Conservation (phyloP, 257 asterid genomes). For the Coffea canephora region DNA sequence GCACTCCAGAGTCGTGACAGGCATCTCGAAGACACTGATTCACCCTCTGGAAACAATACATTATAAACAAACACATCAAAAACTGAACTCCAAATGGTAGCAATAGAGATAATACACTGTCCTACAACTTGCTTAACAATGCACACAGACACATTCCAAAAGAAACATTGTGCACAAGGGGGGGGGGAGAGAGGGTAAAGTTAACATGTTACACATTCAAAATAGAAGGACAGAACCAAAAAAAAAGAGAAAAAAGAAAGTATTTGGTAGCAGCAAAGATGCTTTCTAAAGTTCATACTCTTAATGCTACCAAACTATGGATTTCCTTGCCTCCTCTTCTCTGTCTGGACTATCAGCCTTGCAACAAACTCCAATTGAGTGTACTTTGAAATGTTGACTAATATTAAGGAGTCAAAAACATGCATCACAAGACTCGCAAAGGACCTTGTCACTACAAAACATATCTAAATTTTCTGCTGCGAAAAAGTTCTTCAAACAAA, state of each 20-base stretch:
- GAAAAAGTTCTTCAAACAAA: background rate
- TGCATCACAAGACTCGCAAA: background rate
- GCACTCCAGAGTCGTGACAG: constrained; percentile 39
- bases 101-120: background rate
- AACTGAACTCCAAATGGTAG: background rate
- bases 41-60: constrained; percentile 55
- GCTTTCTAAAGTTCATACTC: background rate
- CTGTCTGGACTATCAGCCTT: too few relatives aligned
- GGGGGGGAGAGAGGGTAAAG: background rate
- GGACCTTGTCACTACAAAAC: background rate
- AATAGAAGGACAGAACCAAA: background rate
- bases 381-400: background rate
- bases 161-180: background rate
- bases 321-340: background rate
- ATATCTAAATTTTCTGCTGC: background rate
- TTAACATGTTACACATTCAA: background rate
- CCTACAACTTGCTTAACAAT: background rate
- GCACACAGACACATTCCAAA: background rate
- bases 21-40: constrained; percentile 82
- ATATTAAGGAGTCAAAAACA: background rate
- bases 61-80: background rate
- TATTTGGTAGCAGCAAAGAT: background rate
- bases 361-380: background rate
- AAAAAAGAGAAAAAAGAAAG: too few relatives aligned
- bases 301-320: background rate